Evolutionary conservation across 1,139 yeast species (phyloP).

Genomic region (Yamadazyma mexicana): DNA sequence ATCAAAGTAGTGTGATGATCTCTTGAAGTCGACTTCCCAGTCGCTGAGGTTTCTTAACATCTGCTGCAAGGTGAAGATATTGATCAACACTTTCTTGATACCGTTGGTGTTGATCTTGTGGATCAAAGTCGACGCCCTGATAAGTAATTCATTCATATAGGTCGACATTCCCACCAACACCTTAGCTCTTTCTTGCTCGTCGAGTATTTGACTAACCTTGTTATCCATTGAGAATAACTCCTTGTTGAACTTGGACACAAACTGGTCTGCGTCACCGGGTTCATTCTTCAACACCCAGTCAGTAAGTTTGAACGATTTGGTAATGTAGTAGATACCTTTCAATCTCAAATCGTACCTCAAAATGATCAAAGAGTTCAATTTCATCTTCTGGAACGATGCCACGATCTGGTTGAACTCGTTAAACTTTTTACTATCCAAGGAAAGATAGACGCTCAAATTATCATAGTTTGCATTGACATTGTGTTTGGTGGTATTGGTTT

Average conservation of each 20-base stretch:
- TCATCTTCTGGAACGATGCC: constrained; percentile 44
- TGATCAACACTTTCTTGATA: constrained; percentile 62
- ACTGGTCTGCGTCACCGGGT: constrained; percentile 66
- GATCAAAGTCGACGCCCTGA: constrained; percentile 60
- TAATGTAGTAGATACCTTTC: constrained; percentile 60
- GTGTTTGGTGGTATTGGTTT: constrained; percentile 9
- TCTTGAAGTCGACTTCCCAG: constrained; percentile 57
- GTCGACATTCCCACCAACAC: constrained; percentile 55
- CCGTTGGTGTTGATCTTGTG: constrained; percentile 63
- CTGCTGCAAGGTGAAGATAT: constrained; percentile 74
- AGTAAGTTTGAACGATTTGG: constrained; percentile 41
- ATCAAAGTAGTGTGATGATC: constrained; percentile 60
- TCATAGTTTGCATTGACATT: constrained; percentile 15
- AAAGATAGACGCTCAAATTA: constrained; percentile 32
- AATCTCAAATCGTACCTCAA: constrained; percentile 68
- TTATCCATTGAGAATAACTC: constrained; percentile 56
- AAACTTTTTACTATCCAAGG: constrained; percentile 38
- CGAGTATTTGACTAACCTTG: constrained; percentile 29
- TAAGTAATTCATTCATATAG: constrained; percentile 56
- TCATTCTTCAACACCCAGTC: constrained; percentile 50
- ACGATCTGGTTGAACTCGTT: constrained; percentile 51
- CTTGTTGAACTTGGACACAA: constrained; percentile 58
- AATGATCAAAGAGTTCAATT: constrained; percentile 51
- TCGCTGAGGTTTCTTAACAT: constrained; percentile 68
- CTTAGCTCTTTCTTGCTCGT: constrained; percentile 28